Evolutionary conservation across 371 early-diverging fungal species (phyloP), one percentile per base, ranked within the genome.

Genomic region (Entomophthora muscae): DNA sequence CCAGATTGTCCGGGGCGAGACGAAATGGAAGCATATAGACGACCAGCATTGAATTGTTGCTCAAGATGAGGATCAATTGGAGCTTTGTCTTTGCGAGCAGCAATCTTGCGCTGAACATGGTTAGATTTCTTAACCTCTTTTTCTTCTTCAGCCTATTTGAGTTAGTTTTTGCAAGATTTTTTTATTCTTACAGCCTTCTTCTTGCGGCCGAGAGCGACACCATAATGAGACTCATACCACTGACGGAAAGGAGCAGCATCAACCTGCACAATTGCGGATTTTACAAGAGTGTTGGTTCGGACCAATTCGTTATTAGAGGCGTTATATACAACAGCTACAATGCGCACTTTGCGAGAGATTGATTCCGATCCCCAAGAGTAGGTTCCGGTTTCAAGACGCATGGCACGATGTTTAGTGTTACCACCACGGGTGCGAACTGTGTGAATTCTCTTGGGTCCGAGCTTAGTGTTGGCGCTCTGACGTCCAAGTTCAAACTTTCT

Each of bases 251-350:
- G 95, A 69, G 96, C 91, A 73, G 98, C 95, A 80, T 95, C 96
- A 70, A 99, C 85, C 79, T 99, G 96, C 67, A 99, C 88, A 70
- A 99, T 90, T 74, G 91, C 86, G 70, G 93, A 88, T 89, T 99
- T 99, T 64, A 99, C 99, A 61, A 99, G 84, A 66, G 99, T 99
- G 86, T 98, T 98, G 78, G 99, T 99, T 76, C 99, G 94, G 77
- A 99, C 97, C 74, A 99, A 84, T 81, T 99, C 99, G 90, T 99
- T 99, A 93, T 93, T 96, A 79, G 95, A 90, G 70, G 99, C 90
- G 82, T 99, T 99, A 91, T 99, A 99, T 67, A 92, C 90, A 71
- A 99, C 99, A 68, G 86, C 83, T 74, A 94, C 81, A 72, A 97
- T 88, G 83, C 97, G 91, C 69, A 94, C 83, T 86, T 94, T 97